Evolutionary conservation across 306 rosid genomes (phyloP).

Genomic region (Quercus suber): DNA sequence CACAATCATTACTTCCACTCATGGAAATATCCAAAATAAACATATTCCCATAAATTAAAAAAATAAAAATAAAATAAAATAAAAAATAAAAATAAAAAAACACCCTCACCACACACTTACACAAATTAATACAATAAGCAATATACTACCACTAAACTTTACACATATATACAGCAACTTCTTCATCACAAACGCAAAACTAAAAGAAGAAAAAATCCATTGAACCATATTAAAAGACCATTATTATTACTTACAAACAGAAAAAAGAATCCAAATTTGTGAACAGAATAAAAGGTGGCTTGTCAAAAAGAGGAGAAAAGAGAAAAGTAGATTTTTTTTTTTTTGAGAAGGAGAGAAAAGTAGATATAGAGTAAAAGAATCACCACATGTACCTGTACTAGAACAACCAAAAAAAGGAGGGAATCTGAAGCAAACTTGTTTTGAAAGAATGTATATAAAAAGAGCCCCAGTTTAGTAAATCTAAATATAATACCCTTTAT

Average conservation of each 20-base stretch:
- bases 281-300: background rate
- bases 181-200: background rate
- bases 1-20: conserved; percentile 2
- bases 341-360: no score
- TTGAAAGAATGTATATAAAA: background rate
- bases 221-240: background rate
- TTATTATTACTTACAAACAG: background rate
- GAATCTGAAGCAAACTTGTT: background rate
- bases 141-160: background rate
- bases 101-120: background rate
- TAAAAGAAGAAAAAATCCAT: background rate
- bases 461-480: conserved; percentile 4
- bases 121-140: conserved; percentile 11
- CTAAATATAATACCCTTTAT: background rate
- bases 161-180: background rate
- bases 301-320: background rate
- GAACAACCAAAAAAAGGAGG: background rate
- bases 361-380: background rate
- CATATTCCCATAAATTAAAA: background rate
- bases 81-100: no score
- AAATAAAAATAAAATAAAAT: no score
- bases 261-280: background rate
- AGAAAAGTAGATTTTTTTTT: background rate
- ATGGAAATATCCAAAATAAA: conserved; percentile 15
- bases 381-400: conserved; percentile 22